A percentile compares a stretch with the other conserved stretches of the same genome.
These are phyloP conservation scores for Jamesozyma jinghongensis DNA, from an alignment of 805 yeast species.

Conservation along the genomic window DNA sequence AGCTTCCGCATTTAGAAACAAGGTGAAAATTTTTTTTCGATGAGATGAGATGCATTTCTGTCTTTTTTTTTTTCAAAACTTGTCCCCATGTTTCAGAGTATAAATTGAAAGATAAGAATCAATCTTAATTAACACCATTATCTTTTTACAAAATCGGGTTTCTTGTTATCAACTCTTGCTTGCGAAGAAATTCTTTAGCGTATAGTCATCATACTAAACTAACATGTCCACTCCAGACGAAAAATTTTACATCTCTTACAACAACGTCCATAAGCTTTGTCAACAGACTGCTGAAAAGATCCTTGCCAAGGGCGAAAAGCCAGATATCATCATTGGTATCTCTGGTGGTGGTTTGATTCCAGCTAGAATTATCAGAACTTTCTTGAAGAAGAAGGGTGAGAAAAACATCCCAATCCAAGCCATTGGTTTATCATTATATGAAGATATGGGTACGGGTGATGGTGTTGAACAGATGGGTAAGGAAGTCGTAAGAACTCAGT, in stretches of 20 bases:
- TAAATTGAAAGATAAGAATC: not conserved
- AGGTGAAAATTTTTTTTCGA: not conserved
- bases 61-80: no score
- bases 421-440: conserved; percentile 57
- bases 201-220: not conserved
- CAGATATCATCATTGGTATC: conserved; percentile 56
- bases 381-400: conserved; percentile 47
- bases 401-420: conserved; percentile 66
- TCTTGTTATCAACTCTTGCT: not conserved
- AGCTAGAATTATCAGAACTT: conserved; percentile 57
- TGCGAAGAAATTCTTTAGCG: no score
- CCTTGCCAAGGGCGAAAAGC: conserved; percentile 33
- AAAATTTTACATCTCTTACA: conserved; percentile 61
- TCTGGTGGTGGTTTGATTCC: conserved; percentile 73
- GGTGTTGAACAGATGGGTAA: conserved; percentile 49
- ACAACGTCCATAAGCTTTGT: conserved; percentile 75
- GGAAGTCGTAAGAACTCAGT: conserved; percentile 80
- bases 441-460: conserved; percentile 40
- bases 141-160: not conserved
- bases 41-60: not conserved
- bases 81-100: not conserved
- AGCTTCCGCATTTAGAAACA: not conserved
- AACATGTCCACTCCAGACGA: conserved; percentile 19
- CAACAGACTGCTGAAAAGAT: conserved; percentile 53
- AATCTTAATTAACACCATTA: not conserved